Evolutionary conservation across 2,329 filamentous ascomycete species (phyloP).

Genomic region (Domatiomyces catenatus): DNA sequence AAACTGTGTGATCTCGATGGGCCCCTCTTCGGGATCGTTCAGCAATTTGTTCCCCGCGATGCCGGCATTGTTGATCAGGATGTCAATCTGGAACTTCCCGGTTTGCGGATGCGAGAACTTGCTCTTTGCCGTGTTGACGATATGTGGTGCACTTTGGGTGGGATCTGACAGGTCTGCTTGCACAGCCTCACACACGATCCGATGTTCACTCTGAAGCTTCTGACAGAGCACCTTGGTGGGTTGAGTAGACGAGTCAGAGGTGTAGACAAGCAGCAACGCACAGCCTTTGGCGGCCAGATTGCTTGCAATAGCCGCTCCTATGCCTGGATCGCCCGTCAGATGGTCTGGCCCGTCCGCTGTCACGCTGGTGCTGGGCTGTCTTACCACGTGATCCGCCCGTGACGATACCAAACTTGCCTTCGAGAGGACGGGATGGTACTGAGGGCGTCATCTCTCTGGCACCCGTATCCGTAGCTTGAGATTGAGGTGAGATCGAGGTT

Average conservation of each 20-base stretch:
- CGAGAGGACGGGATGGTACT: conserved; percentile 30
- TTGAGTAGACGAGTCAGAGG: conserved; percentile 43
- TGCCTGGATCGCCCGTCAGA: conserved; percentile 39
- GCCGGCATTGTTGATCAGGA: conserved; percentile 22
- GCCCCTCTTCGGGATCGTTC: conserved; percentile 39
- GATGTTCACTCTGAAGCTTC: conserved; percentile 41
- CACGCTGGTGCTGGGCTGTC: conserved; percentile 1
- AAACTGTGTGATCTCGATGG: conserved; percentile 36
- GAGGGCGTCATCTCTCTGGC: conserved; percentile 11
- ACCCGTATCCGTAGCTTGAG: too few species aligned
- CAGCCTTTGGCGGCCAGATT: conserved; percentile 60
- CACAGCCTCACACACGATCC: conserved; percentile 44
- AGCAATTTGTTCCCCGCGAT: conserved; percentile 34
- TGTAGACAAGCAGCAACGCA: conserved; percentile 57
- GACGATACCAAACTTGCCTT: conserved; percentile 63
- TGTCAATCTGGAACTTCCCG: conserved; percentile 25
- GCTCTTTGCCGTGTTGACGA: conserved; percentile 44
- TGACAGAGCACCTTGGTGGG: conserved; percentile 39
- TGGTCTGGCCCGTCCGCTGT: not conserved
- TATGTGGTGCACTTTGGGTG: conserved; percentile 39
- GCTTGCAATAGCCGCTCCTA: conserved; percentile 53
- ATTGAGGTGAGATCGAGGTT: too few species aligned
- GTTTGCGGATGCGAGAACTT: conserved; percentile 42
- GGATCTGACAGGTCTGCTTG: conserved; percentile 54
- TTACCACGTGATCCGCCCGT: conserved; percentile 66